Base-by-base conservation (phyloP, 2,329 filamentous ascomycete genomes). In the Penicillium frequentans region DNA sequence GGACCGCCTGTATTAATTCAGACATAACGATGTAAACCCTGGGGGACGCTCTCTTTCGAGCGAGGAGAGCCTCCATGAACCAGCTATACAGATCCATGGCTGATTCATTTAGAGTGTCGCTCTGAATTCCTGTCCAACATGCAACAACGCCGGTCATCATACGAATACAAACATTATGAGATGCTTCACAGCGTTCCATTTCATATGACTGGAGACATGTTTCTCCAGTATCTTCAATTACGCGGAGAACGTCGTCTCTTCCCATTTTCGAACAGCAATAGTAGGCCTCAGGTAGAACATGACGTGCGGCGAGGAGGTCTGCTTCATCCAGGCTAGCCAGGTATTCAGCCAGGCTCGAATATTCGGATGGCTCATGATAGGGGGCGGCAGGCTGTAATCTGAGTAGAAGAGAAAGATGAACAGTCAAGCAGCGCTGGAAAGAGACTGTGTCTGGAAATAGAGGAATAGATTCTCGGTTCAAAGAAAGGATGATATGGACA, bases 41-140 rank as follows among this genome's bases (percentile, higher is more conserved):
- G 2, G 86, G 77, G 0, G 93, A 96, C 48, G 91, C 82, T 37
- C 89, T 82, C 45, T 87, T 86, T 45, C 84, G 87, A 6, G 84
- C 81, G 26, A 96, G 75, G 29, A 87, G 84, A 19, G 81, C 81
- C 53, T 85, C 84, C 47, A 92, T 82, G 62, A 95, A 88, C 78
- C 91, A 91, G 45, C 84, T 77, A 72, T 98, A 98, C 21, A 97
- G 77, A 58, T 96, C 88, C 21, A 86, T 83, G 3, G 88, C 90
- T 42, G 84, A 81, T 3, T 84, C 82, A n/a, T 82, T 82, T 3
- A 96, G 77, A 1, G 85, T 79, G 33, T 83, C 81, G 23, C 80
- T 77, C 42, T 83, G 71, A 2, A 72, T 79, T 23, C 84, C 79
- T 16, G 78, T 78, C 90, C 90, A 95, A 39, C 85, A 76, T 13